A percentile compares a stretch with the other conserved stretches of the same genome.
Conservation (phyloP, 768 basidiomycete genomes). For the Mrakia blollopis region DNA sequence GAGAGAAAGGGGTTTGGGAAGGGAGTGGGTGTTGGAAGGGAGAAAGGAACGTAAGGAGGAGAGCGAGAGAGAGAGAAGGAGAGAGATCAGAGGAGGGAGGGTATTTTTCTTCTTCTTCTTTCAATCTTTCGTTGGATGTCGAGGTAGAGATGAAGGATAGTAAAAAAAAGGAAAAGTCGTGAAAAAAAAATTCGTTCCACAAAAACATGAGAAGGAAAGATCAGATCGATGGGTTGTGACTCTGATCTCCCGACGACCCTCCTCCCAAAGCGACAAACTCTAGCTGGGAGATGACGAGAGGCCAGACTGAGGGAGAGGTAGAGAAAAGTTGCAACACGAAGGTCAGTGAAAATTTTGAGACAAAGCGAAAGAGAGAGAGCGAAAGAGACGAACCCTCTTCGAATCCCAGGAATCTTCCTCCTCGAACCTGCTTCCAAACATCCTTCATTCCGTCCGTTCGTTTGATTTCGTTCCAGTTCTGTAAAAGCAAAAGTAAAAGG, state of each 20-base stretch:
- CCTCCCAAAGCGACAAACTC: conserved; percentile 24
- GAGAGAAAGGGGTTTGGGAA: neutral
- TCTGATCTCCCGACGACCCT: neutral
- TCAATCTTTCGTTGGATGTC: too few relatives aligned
- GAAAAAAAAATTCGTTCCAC: too few relatives aligned
- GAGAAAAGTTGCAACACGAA: neutral
- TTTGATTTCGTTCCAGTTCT: conserved; percentile 77
- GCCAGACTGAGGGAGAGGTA: conserved; percentile 14
- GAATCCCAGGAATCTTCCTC: conserved; percentile 62
- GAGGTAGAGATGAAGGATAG: too few relatives aligned
- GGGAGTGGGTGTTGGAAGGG: neutral
- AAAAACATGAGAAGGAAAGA: too few relatives aligned
- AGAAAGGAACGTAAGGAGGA: neutral
- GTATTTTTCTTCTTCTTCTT: neutral
- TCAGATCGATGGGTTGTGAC: neutral
- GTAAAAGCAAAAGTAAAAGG: conserved; percentile 60
- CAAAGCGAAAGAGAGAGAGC: neutral
- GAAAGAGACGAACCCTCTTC: conserved; percentile 16
- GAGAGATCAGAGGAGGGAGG: neutral
- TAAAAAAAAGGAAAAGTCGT: too few relatives aligned
- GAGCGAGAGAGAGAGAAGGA: neutral
- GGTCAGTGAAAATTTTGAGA: neutral
- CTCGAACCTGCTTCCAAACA: conserved; percentile 57
- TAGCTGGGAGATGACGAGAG: conserved; percentile 29
- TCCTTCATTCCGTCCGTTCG: conserved; percentile 74